Base-by-base conservation (phyloP, 306 rosid species). In the Dalbergia cochinchinensis region DNA sequence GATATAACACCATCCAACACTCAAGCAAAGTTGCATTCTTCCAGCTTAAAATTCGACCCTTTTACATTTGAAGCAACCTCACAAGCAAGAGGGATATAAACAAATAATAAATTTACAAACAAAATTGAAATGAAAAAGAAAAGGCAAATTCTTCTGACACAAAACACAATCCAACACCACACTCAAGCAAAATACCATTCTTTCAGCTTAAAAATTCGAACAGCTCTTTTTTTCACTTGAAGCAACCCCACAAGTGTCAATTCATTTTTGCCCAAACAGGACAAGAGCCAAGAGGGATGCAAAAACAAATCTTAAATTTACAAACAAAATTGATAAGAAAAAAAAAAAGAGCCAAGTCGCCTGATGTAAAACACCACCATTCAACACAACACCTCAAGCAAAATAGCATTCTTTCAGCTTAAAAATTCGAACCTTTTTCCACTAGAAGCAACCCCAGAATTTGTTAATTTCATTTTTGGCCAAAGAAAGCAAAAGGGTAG, bases 391-490 rank as follows among this genome's bases (percentile, higher is more conserved):
- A 26, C 31, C 2, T 26, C 31, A 26, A 26, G 15, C 8, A 53
- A 53, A 53, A 53, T 53, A 14, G 59, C 59, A 53, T 53, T 53
- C 20, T 4, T 53, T 5, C 26, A 16, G 20, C 20, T 54, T n/a
- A 54, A 54, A 16, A 64, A 75, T 45, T 1, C 11, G 11, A 69
- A 65, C 37, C 37, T 33, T 71, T 16, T 20, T 74, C 0, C 16
- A 73, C 3, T 16, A 6, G 37, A 39, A 81, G 35, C 45, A 62
- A 35, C 37, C 71, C 69, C 78, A 73, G 22, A 26, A 81, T 22
- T 53, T 53, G 4, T 2, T 1, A 3, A 5, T 6, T 41, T 42
- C 22, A 72, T 19, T 7, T 57, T 71, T 26, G 33, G 53, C 53
- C n/a, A 33, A 71, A 70, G 11, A 68, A 19, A 11, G 16, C 7